phyloP scores from a whole-genome alignment of 257 asterid genomes.

The Salvia hispanica region DNA sequence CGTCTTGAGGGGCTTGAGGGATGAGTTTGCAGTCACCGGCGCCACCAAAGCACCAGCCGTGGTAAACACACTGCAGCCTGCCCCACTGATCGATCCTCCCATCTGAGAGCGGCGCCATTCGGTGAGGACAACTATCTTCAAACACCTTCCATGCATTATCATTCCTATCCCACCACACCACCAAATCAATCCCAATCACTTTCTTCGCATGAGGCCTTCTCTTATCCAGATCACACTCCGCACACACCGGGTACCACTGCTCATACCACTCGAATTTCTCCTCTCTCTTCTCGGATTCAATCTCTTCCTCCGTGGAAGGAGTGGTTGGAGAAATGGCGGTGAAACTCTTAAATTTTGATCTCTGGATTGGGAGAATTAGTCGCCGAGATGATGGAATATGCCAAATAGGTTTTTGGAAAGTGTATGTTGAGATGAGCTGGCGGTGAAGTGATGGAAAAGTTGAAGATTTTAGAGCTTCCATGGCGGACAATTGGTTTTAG shows the following conservation, averaged over 20 bases:
- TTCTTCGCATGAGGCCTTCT: conserved; percentile 81
- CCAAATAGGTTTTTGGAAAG: conserved; percentile 25
- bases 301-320: conserved; percentile 37
- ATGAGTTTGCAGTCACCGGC: conserved; percentile 82
- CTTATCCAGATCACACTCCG: conserved; percentile 75
- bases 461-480: conserved; percentile 63
- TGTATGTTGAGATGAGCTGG: conserved; percentile 23
- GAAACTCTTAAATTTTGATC: conserved; percentile 41
- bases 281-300: conserved; percentile 30
- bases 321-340: conserved; percentile 50
- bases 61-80: conserved; percentile 88
- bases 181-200: conserved; percentile 74
- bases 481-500: conserved; percentile 29
- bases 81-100: conserved; percentile 97
- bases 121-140: conserved; percentile 83
- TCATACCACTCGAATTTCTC: conserved; percentile 79
- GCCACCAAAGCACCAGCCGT: conserved; percentile 87
- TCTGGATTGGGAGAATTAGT: conserved; percentile 6
- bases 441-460: conserved; percentile 36
- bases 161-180: conserved; percentile 81
- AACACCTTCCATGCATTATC: conserved; percentile 81
- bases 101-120: conserved; percentile 81
- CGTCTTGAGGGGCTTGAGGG: conserved; percentile 86
- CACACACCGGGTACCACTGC: conserved; percentile 82
- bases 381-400: conserved; percentile 30